Conservation (phyloP, 805 yeast species). For the Kazachstania africana region DNA sequence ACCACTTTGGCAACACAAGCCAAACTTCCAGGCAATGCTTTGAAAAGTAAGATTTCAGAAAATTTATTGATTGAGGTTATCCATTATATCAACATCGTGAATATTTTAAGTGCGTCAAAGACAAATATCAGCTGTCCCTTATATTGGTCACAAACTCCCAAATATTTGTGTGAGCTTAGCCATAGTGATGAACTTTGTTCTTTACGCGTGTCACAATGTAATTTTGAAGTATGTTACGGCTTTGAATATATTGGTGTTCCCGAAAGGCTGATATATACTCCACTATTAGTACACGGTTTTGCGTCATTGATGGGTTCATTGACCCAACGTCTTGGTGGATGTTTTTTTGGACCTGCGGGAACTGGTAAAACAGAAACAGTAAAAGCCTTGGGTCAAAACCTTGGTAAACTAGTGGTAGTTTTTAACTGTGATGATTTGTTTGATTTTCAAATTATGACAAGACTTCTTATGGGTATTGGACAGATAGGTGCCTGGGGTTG, state of each 20-base stretch:
- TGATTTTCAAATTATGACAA: conserved; percentile 66
- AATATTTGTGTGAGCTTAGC: conserved; percentile 30
- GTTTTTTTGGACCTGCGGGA: conserved; percentile 93
- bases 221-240: conserved; percentile 48
- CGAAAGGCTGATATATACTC: conserved; percentile 66
- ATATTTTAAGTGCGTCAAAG: conserved; percentile 4
- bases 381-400: conserved; percentile 66
- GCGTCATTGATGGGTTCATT: conserved; percentile 65
- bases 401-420: conserved; percentile 75
- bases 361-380: conserved; percentile 92
- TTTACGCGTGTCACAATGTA: conserved; percentile 41
- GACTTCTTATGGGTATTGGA: conserved; percentile 69
- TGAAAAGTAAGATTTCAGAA: conserved; percentile 37
- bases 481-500: conserved; percentile 90
- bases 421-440: conserved; percentile 88
- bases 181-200: conserved; percentile 22
- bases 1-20: not conserved
- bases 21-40: not conserved
- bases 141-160: conserved; percentile 43
- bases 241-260: conserved; percentile 73
- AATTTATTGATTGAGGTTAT: conserved; percentile 54
- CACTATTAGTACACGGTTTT: conserved; percentile 52
- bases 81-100: conserved; percentile 40
- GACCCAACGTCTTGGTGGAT: conserved; percentile 68
- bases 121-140: conserved; percentile 10